Percentiles rank a stretch among this genome's conserved stretches.
Conservation (phyloP, 2,329 filamentous ascomycete genomes). For the Westerdykella aurantiaca region DNA sequence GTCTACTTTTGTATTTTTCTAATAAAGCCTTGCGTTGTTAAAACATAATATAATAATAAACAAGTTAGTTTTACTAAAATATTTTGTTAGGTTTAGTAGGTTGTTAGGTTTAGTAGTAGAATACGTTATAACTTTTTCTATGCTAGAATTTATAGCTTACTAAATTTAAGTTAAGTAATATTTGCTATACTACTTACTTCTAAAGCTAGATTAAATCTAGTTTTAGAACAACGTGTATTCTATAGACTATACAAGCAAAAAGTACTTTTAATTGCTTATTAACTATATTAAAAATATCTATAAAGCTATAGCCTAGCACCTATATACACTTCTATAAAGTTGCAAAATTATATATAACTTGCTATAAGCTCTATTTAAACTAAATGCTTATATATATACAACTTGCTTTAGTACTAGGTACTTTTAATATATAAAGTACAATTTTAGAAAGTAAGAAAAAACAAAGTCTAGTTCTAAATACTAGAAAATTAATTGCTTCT, state of each 20-base stretch:
- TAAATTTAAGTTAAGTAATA: neutral
- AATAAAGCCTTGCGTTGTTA: too few species aligned
- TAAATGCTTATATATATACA: slow-evolving; percentile 4
- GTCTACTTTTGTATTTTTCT: too few species aligned
- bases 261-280: slow-evolving; percentile 5
- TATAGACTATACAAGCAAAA: slow-evolving; percentile 3
- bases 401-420: slow-evolving; percentile 1
- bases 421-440: slow-evolving; percentile 2
- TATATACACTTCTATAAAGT: slow-evolving; percentile 4
- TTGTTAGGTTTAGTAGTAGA: too few species aligned
- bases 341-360: slow-evolving; percentile 6
- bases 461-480: slow-evolving; percentile 6
- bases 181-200: slow-evolving; percentile 3
- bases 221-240: neutral
- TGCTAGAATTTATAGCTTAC: slow-evolving; percentile 1
- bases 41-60: too few species aligned
- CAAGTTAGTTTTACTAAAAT: too few species aligned
- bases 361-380: slow-evolving; percentile 6
- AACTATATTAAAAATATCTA: slow-evolving; percentile 5
- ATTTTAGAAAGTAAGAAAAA: slow-evolving; percentile 2
- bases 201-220: slow-evolving; percentile 1
- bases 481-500: slow-evolving; percentile 5
- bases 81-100: too few species aligned
- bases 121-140: too few species aligned
- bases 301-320: slow-evolving; percentile 3